phyloP scores from a whole-genome alignment of 345 rosid genomes.

The Bruguiera sexangula region DNA sequence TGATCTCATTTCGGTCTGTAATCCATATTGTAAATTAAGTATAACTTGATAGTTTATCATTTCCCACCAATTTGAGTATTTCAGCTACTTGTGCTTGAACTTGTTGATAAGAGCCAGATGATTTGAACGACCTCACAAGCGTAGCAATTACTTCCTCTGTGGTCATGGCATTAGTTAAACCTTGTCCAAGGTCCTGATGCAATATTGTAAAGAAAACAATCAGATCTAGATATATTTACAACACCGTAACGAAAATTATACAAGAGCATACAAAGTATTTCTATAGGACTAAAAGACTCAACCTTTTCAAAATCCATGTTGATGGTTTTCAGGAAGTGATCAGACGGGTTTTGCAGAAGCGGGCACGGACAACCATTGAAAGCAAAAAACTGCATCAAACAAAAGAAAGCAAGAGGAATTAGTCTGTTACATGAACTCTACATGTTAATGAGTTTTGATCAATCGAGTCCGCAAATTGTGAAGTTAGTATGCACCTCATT shows the following conservation, averaged over 20 bases:
- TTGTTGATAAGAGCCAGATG: slow-evolving; percentile 30
- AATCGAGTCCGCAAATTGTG: neutral
- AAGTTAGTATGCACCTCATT: slow-evolving; percentile 6
- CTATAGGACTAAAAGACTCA: neutral
- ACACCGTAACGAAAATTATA: neutral
- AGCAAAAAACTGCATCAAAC: slow-evolving; percentile 40
- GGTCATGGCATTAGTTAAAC: slow-evolving; percentile 19
- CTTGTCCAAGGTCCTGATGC: slow-evolving; percentile 42
- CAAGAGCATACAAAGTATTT: neutral
- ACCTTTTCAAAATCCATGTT: slow-evolving; percentile 49
- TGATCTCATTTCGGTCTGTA: too few relatives aligned
- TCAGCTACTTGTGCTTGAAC: slow-evolving; percentile 26
- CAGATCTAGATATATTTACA: neutral
- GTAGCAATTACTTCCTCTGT: slow-evolving; percentile 41
- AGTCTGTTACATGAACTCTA: neutral
- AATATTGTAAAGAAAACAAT: neutral
- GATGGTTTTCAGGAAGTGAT: slow-evolving; percentile 45
- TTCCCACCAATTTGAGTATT: slow-evolving; percentile 30
- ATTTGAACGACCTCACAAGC: slow-evolving; percentile 36
- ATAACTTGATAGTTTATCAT: neutral
- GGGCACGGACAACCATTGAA: slow-evolving; percentile 49
- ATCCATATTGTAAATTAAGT: neutral
- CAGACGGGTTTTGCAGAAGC: slow-evolving; percentile 40
- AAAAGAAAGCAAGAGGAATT: neutral
- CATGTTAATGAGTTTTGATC: neutral